These are phyloP conservation scores for Trypanosoma vivax DNA, from an alignment of 208 protist species.

Conservation along the genomic window DNA sequence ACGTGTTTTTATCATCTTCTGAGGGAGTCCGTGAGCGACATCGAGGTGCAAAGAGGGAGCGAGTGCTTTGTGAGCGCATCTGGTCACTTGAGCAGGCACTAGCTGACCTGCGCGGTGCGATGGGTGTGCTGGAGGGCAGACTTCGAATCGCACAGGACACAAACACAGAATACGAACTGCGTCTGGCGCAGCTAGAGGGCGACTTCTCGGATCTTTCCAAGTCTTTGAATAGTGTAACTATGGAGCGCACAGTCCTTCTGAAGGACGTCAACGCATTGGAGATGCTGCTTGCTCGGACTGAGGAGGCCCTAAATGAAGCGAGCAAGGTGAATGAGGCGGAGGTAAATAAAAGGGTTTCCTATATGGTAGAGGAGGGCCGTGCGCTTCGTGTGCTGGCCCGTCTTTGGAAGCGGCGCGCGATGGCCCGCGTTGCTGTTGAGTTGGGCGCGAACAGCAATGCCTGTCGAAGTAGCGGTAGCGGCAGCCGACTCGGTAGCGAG, in stretches of 20 bases:
- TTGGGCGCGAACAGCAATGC: conserved; percentile 28
- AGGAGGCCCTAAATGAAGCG: conserved; percentile 47
- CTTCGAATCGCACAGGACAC: conserved; percentile 56
- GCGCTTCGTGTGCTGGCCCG: conserved; percentile 28
- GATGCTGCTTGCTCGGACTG: conserved; percentile 27
- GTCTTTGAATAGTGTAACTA: conserved; percentile 26
- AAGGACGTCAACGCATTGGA: conserved; percentile 44
- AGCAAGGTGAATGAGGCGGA: conserved; percentile 44
- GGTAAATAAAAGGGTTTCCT: conserved; percentile 24
- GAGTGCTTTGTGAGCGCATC: conserved; percentile 42
- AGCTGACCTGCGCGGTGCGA: conserved; percentile 37
- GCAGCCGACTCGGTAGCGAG: background rate
- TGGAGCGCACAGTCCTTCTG: conserved; percentile 30
- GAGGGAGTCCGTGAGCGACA: conserved; percentile 58
- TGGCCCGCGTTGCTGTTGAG: conserved; percentile 56
- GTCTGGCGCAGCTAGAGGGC: conserved; percentile 33
- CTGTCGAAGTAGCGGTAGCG: conserved; percentile 26
- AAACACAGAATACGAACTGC: conserved; percentile 43
- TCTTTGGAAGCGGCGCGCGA: conserved; percentile 70
- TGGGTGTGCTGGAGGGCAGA: conserved; percentile 46
- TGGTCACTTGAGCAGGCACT: conserved; percentile 42
- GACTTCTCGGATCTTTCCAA: conserved; percentile 30
- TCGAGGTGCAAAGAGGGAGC: conserved; percentile 38
- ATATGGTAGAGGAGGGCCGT: conserved; percentile 31
- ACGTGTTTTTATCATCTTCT: conserved; percentile 38